Evolutionary conservation across 345 rosid genomes (phyloP).

Genomic region (Draba incana): DNA sequence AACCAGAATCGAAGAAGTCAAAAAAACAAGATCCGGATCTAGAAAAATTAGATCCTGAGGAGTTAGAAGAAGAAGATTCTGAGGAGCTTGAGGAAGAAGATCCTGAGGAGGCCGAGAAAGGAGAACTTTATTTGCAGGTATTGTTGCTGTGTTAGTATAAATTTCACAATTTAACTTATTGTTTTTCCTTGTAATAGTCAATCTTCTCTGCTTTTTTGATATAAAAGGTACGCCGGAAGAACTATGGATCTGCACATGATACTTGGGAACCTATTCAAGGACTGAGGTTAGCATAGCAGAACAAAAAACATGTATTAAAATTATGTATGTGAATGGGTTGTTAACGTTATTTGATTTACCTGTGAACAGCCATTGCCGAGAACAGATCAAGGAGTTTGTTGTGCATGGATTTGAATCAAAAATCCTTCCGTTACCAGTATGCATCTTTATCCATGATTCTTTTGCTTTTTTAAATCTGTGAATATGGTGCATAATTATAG

Average conservation of each 20-base stretch:
- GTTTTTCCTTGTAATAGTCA: background rate
- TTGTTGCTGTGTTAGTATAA: slow-evolving; percentile 5
- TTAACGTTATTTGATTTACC: background rate
- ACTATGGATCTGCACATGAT: slow-evolving; percentile 56
- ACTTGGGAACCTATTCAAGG: slow-evolving; percentile 73
- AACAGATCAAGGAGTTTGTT: slow-evolving; percentile 56
- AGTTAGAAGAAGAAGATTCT: no score
- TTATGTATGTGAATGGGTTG: slow-evolving; percentile 1
- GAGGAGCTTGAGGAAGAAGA: no score
- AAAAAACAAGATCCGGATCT: no score
- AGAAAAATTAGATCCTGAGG: no score
- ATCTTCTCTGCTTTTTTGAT: background rate
- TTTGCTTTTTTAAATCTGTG: background rate
- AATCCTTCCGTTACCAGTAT: slow-evolving; percentile 67
- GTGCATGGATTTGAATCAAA: slow-evolving; percentile 47
- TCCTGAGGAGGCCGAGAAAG: slow-evolving; percentile 15
- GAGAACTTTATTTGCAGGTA: slow-evolving; percentile 63
- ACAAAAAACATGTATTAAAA: background rate
- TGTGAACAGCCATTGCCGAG: slow-evolving; percentile 51
- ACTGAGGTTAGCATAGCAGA: slow-evolving; percentile 48
- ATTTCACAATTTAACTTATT: background rate
- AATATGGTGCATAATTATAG: background rate
- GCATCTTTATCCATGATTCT: slow-evolving; percentile 18
- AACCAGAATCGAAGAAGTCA: no score
- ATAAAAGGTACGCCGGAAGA: slow-evolving; percentile 69